These are phyloP conservation scores for Rhodamnia rubescens DNA, from an alignment of 345 rosid genomes.

Conservation along the genomic window DNA sequence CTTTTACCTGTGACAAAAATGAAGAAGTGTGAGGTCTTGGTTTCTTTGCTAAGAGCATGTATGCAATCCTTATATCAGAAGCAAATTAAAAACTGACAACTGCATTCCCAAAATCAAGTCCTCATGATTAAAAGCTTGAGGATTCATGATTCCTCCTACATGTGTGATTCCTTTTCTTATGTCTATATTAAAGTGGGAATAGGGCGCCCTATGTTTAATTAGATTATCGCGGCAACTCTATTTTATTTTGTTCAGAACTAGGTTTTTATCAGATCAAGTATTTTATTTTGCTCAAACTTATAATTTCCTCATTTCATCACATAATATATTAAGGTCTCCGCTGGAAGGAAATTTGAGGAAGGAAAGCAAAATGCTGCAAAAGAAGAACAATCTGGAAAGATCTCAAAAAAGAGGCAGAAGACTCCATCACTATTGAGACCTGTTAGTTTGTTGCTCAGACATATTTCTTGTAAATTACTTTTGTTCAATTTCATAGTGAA, in stretches of 20 bases:
- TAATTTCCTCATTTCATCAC: neutral
- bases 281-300: neutral
- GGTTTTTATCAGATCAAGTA: neutral
- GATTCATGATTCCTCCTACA: neutral
- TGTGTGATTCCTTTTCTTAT: neutral
- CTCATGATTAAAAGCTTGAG: neutral
- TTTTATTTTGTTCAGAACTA: neutral
- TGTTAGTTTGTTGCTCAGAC: conserved; percentile 34
- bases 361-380: conserved; percentile 51
- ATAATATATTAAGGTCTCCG: conserved; percentile 39
- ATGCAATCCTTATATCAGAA: neutral
- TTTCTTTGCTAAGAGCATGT: neutral
- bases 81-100: neutral
- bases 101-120: neutral
- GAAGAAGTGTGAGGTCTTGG: neutral
- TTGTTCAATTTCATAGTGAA: neutral
- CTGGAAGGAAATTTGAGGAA: conserved; percentile 48
- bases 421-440: conserved; percentile 67
- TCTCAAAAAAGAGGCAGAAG: conserved; percentile 47
- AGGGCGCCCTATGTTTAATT: neutral
- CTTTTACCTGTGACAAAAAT: neutral
- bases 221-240: neutral
- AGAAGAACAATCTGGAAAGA: conserved; percentile 36
- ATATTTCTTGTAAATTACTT: neutral
- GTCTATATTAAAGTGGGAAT: neutral